Conservation (phyloP, 2,329 filamentous ascomycete genomes). For the Scedosporium apiospermum region DNA sequence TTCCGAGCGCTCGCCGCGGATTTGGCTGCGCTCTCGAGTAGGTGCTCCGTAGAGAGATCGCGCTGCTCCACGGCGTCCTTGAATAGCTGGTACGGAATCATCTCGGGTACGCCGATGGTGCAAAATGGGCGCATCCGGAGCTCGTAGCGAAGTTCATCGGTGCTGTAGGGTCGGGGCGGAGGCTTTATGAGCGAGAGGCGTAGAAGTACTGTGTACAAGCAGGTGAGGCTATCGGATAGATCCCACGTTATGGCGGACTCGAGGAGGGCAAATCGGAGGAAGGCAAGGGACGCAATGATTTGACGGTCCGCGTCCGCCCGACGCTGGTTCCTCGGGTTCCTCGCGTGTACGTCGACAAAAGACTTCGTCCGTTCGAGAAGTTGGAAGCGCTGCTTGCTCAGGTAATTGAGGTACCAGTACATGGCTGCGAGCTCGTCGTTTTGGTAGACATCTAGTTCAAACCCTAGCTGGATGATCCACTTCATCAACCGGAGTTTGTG, state of each 20-base stretch:
- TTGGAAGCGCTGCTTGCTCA: constrained; percentile 57
- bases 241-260: constrained; percentile 56
- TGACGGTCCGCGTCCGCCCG: constrained; percentile 8
- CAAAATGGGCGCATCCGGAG: constrained; percentile 81
- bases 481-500: constrained; percentile 87
- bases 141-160: constrained; percentile 62
- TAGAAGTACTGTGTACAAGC: constrained; percentile 57
- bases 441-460: constrained; percentile 86
- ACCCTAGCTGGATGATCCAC: constrained; percentile 81
- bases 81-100: constrained; percentile 57
- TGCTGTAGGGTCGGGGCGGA: constrained; percentile 54
- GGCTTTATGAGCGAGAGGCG: constrained; percentile 46
- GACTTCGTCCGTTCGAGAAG: constrained; percentile 66
- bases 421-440: constrained; percentile 75
- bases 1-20: constrained; percentile 39
- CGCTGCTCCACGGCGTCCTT: constrained; percentile 28
- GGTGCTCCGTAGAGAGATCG: constrained; percentile 24
- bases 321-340: constrained; percentile 9
- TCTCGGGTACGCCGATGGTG: constrained; percentile 54
- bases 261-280: constrained; percentile 50
- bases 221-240: constrained; percentile 42
- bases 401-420: constrained; percentile 81
- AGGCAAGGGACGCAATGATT: constrained; percentile 31
- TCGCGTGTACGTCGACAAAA: constrained; percentile 37
- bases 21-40: constrained; percentile 36